A percentile compares a stretch with the other conserved stretches of the same genome.
These are phyloP conservation scores for Voacanga thouarsii DNA, from an alignment of 257 asterid genomes.

Conservation along the genomic window DNA sequence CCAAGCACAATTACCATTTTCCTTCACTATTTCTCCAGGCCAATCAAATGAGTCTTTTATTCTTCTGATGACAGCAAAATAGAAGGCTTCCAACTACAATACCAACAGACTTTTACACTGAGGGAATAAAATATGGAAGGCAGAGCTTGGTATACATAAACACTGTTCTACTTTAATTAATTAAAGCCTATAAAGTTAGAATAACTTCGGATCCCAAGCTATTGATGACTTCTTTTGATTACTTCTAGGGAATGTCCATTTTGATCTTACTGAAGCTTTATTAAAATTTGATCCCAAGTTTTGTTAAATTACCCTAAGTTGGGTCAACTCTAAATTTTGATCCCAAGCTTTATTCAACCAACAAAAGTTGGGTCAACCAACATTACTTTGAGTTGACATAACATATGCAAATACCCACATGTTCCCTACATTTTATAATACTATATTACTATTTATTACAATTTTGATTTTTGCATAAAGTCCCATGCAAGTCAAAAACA, in stretches of 20 bases:
- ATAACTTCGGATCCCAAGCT: background rate
- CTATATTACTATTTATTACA: no score
- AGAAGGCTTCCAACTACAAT: constrained; percentile 56
- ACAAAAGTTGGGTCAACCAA: no score
- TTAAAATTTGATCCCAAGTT: no score
- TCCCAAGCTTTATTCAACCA: background rate
- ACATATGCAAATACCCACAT: no score
- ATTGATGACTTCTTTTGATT: background rate
- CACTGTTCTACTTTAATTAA: background rate
- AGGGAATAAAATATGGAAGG: background rate
- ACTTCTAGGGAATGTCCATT: background rate
- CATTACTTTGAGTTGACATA: no score
- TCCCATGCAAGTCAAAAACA: no score
- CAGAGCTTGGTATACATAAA: background rate
- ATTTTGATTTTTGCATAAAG: no score
- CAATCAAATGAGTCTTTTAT: constrained; percentile 62
- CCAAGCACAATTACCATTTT: constrained; percentile 49
- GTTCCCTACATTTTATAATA: no score
- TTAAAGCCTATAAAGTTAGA: background rate
- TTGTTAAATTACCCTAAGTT: no score
- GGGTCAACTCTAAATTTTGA: no score
- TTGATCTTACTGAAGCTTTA: background rate
- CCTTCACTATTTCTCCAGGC: constrained; percentile 61
- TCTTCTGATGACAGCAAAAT: constrained; percentile 48
- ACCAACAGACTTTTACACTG: constrained; percentile 14